Evolutionary conservation across 2,329 filamentous ascomycete species (phyloP), one percentile per base, ranked within the genome.

Genomic region (Dothideomycetes sp.): DNA sequence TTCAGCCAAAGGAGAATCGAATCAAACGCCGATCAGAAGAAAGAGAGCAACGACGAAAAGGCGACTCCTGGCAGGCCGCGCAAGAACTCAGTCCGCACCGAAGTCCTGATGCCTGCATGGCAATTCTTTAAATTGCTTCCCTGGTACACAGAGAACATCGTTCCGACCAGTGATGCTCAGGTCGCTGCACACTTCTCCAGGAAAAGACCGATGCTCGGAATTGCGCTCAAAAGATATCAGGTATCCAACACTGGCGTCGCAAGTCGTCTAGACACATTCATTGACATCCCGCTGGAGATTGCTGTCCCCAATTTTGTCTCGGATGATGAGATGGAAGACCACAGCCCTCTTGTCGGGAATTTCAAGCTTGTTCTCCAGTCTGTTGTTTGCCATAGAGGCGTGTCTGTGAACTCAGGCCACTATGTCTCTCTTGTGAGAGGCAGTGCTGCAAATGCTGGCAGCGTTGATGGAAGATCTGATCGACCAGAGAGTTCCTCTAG

Each of bases 41-140:
- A 48, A 73, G 22, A 13, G 53, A 53, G 54, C 17, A 49, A 62
- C 65, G 50, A 59, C 27, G 63, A 64, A 39, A 58, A 62, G 8
- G 34, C 41, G 8, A 30, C 28, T 20, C 40, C 40, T 27, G 40
- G 10, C 25, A 32, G 30, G 47, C 55, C 35, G 31, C 35, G 30
- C 46, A 49, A 35, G 42, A 47, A 27, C 34, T 55, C 24, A 53
- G 53, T 54, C 9, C 51, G 73, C 48, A 94, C 89, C 55, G 88
- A 94, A 53, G 83, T 96, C 11, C 80, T 89, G 44, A 94, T 96
- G 68, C 89, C 89, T 25, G 91, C 91, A 2, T 96, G 88, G 87
- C 89, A 95, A 54, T 94, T 96, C 56, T 96, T 95, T 64, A 86
- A 84, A 54, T 68, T 96, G 18, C 86, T 95, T 52, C 88, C 88